Evolutionary conservation across 2,329 filamentous ascomycete species (phyloP).

Genomic region (Macrophomina tecta): DNA sequence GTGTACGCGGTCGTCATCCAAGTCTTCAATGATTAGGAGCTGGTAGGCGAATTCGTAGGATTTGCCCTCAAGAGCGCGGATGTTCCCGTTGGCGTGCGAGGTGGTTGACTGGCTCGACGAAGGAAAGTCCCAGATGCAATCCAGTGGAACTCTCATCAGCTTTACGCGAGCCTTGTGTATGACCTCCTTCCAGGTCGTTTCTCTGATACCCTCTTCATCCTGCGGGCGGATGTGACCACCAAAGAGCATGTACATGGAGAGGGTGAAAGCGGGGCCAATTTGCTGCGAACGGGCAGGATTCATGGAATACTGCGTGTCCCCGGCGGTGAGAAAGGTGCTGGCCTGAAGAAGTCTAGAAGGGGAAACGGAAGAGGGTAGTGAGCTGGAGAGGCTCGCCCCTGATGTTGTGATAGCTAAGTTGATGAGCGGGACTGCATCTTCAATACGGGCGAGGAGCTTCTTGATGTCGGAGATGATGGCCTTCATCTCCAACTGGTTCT

Average conservation of each 20-base stretch:
- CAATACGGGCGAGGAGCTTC: slow-evolving; percentile 76
- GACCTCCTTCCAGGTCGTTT: slow-evolving; percentile 92
- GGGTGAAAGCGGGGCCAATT: slow-evolving; percentile 82
- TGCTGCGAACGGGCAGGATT: slow-evolving; percentile 71
- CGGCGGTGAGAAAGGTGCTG: slow-evolving; percentile 86
- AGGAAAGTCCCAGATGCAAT: slow-evolving; percentile 57
- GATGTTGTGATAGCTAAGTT: slow-evolving; percentile 94
- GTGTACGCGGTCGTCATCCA: slow-evolving; percentile 74
- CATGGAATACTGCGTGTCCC: slow-evolving; percentile 80
- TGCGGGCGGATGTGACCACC: slow-evolving; percentile 70
- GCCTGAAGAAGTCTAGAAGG: slow-evolving; percentile 90
- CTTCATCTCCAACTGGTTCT: slow-evolving; percentile 69
- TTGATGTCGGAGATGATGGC: slow-evolving; percentile 78
- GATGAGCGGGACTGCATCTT: slow-evolving; percentile 88
- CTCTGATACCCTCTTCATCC: slow-evolving; percentile 63
- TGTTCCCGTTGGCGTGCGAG: slow-evolving; percentile 26
- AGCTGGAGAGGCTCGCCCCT: slow-evolving; percentile 82
- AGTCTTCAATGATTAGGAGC: slow-evolving; percentile 80
- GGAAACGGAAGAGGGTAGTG: slow-evolving; percentile 80
- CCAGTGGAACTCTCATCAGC: slow-evolving; percentile 72
- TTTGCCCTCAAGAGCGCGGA: slow-evolving; percentile 50
- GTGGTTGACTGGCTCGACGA: slow-evolving; percentile 31
- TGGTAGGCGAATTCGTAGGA: slow-evolving; percentile 77
- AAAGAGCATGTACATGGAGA: slow-evolving; percentile 96
- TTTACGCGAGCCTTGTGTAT: slow-evolving; percentile 91